Conservation (phyloP, 331 rosid species). For the Acacia concinna region DNA sequence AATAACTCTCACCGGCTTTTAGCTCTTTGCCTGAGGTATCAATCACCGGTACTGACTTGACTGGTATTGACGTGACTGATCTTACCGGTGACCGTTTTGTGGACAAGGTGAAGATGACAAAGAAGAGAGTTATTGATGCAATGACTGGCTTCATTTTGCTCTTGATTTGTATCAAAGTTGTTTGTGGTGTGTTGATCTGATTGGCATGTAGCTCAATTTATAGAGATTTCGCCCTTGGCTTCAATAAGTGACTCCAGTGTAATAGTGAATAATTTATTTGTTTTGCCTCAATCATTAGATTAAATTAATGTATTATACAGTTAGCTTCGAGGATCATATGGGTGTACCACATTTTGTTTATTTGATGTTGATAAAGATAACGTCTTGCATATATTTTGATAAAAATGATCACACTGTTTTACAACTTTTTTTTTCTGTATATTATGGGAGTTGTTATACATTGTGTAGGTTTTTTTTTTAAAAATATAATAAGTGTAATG, state of each 20-base stretch:
- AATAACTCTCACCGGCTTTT: conserved; percentile 17
- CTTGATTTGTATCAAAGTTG: background rate
- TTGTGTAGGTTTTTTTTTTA: no score
- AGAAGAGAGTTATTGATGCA: background rate
- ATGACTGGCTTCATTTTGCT: background rate
- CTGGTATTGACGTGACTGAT: background rate
- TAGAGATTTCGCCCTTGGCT: background rate
- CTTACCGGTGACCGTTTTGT: background rate
- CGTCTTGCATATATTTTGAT: no score
- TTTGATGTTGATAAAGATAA: no score
- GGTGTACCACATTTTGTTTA: background rate
- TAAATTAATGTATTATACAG: background rate
- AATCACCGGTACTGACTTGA: conserved; percentile 17
- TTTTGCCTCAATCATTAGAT: background rate
- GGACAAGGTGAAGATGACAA: background rate
- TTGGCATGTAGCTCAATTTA: background rate
- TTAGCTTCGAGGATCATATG: background rate
- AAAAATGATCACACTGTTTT: no score
- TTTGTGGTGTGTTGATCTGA: background rate
- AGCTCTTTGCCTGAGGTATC: conserved; percentile 29
- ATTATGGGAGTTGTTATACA: no score
- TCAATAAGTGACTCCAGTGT: background rate
- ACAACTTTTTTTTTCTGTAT: no score
- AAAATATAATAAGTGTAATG: no score
- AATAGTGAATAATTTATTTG: background rate